Evolutionary conservation across 2,329 filamentous ascomycete species (phyloP).

Genomic region (Pseudogymnoascus sp.): DNA sequence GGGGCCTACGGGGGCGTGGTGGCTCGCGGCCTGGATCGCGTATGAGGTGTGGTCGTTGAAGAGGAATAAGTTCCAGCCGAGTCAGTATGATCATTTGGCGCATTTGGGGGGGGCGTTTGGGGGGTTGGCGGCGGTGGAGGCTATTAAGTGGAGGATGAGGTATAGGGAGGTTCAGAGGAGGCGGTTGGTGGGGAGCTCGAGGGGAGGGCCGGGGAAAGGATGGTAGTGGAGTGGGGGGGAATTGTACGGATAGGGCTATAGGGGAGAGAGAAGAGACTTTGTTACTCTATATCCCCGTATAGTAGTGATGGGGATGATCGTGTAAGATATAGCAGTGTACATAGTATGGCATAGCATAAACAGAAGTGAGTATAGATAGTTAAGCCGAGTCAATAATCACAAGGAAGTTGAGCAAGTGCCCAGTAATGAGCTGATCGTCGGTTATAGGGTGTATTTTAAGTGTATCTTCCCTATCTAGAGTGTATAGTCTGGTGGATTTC

Average conservation of each 20-base stretch:
- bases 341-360: not conserved
- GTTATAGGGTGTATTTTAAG: not conserved
- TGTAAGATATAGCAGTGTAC: not conserved
- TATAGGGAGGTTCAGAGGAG: constrained; percentile 22
- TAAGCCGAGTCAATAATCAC: not conserved
- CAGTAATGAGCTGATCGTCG: not conserved
- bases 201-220: constrained; percentile 21
- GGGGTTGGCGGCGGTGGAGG: constrained; percentile 26
- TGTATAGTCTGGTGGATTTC: not conserved
- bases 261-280: not conserved
- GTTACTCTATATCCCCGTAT: not conserved
- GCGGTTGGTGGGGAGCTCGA: constrained; percentile 22
- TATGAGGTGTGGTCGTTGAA: constrained; percentile 44
- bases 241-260: not conserved
- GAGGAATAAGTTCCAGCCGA: constrained; percentile 14
- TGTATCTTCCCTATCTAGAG: not conserved
- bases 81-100: constrained; percentile 32
- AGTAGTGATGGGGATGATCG: not conserved
- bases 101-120: constrained; percentile 34
- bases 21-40: constrained; percentile 46
- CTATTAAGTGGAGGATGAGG: constrained; percentile 23
- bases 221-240: constrained; percentile 6
- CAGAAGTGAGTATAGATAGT: not conserved
- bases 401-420: not conserved
- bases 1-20: constrained; percentile 49